These are phyloP conservation scores for Hypoxylon sp. DNA, from an alignment of 2,329 filamentous ascomycete species.

Conservation along the genomic window DNA sequence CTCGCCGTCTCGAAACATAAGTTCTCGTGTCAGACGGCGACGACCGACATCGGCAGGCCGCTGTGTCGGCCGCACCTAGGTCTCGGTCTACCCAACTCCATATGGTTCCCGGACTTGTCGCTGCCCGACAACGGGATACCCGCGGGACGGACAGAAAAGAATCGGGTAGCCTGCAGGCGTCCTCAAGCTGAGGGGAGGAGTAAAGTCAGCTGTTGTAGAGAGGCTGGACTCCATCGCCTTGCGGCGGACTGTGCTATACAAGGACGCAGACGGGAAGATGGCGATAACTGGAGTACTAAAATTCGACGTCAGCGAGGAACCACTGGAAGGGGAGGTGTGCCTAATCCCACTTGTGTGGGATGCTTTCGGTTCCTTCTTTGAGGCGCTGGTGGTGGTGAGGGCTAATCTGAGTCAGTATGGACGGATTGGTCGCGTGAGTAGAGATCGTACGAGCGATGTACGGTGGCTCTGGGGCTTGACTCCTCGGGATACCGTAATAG, in stretches of 20 bases:
- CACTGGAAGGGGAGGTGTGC: background rate
- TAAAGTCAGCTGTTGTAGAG: background rate
- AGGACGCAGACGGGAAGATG: background rate
- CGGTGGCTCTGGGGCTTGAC: background rate
- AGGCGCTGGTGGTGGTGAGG: background rate
- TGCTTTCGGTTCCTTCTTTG: background rate
- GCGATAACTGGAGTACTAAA: background rate
- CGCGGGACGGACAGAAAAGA: background rate
- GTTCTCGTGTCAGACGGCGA: background rate
- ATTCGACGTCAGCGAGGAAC: background rate
- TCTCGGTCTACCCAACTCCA: too few species aligned
- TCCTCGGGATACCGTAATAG: background rate
- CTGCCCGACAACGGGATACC: too few species aligned
- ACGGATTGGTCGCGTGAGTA: background rate
- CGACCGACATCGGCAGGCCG: background rate
- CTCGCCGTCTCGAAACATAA: too few species aligned
- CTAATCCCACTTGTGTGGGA: background rate
- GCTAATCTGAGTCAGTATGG: background rate
- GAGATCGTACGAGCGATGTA: background rate
- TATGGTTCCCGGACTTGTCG: too few species aligned
- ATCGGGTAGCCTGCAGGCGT: too few species aligned
- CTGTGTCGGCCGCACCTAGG: too few species aligned
- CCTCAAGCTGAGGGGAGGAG: background rate
- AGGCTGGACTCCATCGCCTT: too few species aligned
- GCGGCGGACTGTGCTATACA: background rate